Percentiles rank a stretch among this genome's conserved stretches.
Evolutionary conservation across 192 early-diverging fungal genomes (phyloP).

Genomic region (Chytriomyces confervae): DNA sequence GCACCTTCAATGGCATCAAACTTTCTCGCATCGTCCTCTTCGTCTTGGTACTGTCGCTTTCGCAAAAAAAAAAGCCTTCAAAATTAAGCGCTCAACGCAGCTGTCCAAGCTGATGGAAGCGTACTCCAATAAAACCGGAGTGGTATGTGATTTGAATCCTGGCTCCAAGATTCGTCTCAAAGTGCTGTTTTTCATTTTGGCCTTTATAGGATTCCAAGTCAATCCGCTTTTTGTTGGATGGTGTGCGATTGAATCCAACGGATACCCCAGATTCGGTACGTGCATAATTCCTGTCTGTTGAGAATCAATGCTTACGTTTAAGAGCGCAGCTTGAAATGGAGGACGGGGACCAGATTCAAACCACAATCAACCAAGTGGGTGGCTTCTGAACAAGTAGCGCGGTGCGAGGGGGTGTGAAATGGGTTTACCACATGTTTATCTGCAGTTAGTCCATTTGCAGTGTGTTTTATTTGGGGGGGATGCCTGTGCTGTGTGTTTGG

Average conservation of each 20-base stretch:
- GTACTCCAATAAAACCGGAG: constrained; percentile 84
- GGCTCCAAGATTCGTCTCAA: background rate
- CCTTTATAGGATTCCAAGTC: constrained; percentile 62
- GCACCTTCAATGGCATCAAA: background rate
- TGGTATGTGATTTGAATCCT: constrained; percentile 40
- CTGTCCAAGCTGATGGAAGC: constrained; percentile 95
- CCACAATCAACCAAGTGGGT: constrained; percentile 93
- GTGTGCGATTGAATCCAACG: constrained; percentile 77
- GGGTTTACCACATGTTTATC: too few species aligned
- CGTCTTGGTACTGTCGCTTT: background rate
- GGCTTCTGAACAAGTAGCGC: constrained; percentile 42
- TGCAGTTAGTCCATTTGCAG: too few species aligned
- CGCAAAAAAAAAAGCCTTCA: constrained; percentile 75
- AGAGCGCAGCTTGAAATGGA: constrained; percentile 84
- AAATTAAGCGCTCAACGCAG: constrained; percentile 92
- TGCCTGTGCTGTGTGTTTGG: too few species aligned
- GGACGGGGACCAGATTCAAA: constrained; percentile 93
- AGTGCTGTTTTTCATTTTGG: background rate
- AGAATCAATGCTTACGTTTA: background rate
- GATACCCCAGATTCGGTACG: constrained; percentile 85
- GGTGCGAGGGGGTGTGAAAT: too few species aligned
- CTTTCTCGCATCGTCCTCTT: constrained; percentile 15
- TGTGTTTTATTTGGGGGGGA: too few species aligned
- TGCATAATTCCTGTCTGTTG: background rate
- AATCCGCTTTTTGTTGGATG: constrained; percentile 93